Base-by-base conservation (phyloP, 2,329 filamentous ascomycete species). In the Xylaria sp. region DNA sequence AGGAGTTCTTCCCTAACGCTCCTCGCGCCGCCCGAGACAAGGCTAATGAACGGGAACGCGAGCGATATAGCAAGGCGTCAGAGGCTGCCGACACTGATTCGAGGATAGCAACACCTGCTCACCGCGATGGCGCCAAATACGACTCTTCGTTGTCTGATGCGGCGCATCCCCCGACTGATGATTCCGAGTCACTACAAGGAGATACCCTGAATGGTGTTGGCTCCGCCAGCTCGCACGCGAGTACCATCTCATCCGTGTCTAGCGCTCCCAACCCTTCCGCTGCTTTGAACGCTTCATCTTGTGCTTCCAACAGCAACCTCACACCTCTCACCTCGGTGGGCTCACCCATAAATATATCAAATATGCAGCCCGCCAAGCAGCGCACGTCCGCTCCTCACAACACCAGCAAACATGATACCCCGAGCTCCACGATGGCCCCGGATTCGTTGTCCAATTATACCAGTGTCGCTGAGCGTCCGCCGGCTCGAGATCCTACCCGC, bases 1-100 rank as follows among this genome's bases (percentile, higher is more conserved):
- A 88, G 76, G 86, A 92, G 77, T 94, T 91, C 82, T 92, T 92
- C 75, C 89, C 89, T 65, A 85, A 88, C 71, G 90, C 89, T 69
- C 89, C 90, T 64, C 83, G 84, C 66, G 85, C 84, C 54, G 78
- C 80, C 52, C 78, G 78, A 72, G 79, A 83, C 69, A 79, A 78
- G 66, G 79, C 81, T 61, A 80, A 79, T 70, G 83, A 86, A 71
- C 78, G 84, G 70, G 82, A 85, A 69, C 86, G 80, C 72, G 78
- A 81, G 77, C 84, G 76, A 72, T 73, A 73, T 56, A 76, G 75
- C 62, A 74, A 62, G 41, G 51, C 62, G 51, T 64, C 63, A 55
- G 63, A 66, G 39, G 45, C 55, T 50, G 44, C 62, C 66, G 66
- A 69, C 46, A 57, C 51, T 60, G 63, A 60, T 57, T 54, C 63